Base-by-base conservation (phyloP, 2,329 filamentous ascomycete species). In the Hypoxylon sp. region DNA sequence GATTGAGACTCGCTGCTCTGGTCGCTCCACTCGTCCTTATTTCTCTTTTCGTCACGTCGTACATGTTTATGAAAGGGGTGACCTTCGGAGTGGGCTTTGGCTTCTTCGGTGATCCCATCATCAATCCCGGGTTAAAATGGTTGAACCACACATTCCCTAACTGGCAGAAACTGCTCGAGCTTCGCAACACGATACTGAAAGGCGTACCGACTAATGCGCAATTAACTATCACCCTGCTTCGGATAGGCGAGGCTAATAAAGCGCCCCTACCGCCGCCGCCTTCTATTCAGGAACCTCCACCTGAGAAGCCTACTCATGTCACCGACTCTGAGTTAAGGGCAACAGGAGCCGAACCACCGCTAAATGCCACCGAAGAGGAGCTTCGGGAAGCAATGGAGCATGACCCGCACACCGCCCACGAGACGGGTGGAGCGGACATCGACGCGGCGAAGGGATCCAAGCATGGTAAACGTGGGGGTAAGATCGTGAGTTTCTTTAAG, bases 131-230 rank as follows among this genome's bases (percentile, higher is more conserved):
- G 1, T 73, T 92, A 3, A 76, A 77, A 11, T 85, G 86, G 68
- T 76, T 92, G 26, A 89, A 91, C 75, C 79, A 77, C 6, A 78
- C 76, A 6, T 84, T 88, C 68, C 91, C 91, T 0, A 80, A 89
- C 68, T 95, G 92, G 92, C 84, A 91, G 71, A 91, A 90, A 69
- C 80, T 92, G 6, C 80, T 94, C 15, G 89, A 93, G 71, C 78
- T 93, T 10, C 85, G 90, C 62, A 93, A 93, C 69, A 92, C 90
- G 0, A 75, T 95, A 1, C 85, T 97, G 52, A 92, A 91, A 73
- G 91, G 92, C 2, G 89, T 95, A 0, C 93, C 93, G 0, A 97
- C 92, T 1, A 95, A 96, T 73, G 91, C 92, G 3, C 93, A 97
- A 73, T 85, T 96, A 17, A 89, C 92, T 0, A 80, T 96, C 26